phyloP scores from a whole-genome alignment of 768 basidiomycete genomes.

The Mycena sanguinolenta region DNA sequence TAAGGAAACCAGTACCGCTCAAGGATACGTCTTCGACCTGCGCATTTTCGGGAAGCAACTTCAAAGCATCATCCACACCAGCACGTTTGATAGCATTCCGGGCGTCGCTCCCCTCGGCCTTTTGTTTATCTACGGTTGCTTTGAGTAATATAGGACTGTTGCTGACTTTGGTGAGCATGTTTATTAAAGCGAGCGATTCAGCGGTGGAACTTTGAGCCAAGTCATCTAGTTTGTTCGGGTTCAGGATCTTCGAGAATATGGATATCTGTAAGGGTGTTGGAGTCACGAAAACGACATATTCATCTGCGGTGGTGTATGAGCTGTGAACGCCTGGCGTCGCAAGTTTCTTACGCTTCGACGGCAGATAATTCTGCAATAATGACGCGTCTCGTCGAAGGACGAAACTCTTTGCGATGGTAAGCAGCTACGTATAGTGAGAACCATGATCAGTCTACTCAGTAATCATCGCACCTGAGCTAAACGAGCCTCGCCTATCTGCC shows the following conservation, averaged over 20 bases:
- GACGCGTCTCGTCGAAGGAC: constrained; percentile 91
- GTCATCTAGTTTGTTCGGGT: constrained; percentile 75
- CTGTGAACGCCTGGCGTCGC: background rate
- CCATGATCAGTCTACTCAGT: background rate
- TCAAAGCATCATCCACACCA: constrained; percentile 71
- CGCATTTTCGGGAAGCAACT: constrained; percentile 70
- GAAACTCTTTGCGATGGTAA: constrained; percentile 84
- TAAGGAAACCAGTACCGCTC: constrained; percentile 69
- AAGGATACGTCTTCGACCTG: constrained; percentile 79
- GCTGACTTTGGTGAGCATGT: constrained; percentile 88
- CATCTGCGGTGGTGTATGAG: constrained; percentile 65
- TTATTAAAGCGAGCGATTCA: constrained; percentile 85
- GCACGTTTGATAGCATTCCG: constrained; percentile 55
- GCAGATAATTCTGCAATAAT: constrained; percentile 85
- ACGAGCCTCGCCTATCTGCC: constrained; percentile 83
- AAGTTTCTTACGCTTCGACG: constrained; percentile 83
- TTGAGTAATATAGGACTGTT: constrained; percentile 92
- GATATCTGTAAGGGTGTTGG: constrained; percentile 87
- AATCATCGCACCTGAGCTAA: constrained; percentile 71
- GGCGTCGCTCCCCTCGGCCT: constrained; percentile 54
- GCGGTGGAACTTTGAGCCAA: constrained; percentile 80
- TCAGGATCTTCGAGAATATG: constrained; percentile 83
- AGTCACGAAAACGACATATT: constrained; percentile 97
- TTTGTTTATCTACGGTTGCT: constrained; percentile 78
- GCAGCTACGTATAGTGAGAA: constrained; percentile 61